Evolutionary conservation across 2,329 filamentous ascomycete genomes (phyloP).

Genomic region (Stemphylium beticola): DNA sequence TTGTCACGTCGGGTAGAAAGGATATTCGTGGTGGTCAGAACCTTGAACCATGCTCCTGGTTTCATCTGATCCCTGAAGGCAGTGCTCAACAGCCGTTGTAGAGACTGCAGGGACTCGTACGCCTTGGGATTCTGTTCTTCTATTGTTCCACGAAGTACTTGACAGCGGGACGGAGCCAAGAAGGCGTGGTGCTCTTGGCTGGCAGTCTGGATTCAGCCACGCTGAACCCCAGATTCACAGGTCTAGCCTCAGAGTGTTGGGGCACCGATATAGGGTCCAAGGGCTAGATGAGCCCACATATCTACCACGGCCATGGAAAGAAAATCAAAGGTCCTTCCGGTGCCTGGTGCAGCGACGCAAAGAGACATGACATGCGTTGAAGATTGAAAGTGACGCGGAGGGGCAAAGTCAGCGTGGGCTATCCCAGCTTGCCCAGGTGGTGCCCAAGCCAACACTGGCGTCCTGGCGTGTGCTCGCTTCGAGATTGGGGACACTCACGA

Average conservation of each 20-base stretch:
- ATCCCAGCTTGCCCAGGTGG: constrained; percentile 1
- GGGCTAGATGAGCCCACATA: constrained; percentile 2
- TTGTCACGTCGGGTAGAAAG: constrained; percentile 3
- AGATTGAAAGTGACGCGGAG: background rate
- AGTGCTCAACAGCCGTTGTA: background rate
- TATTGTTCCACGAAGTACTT: constrained; percentile 13
- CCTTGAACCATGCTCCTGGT: constrained; percentile 3
- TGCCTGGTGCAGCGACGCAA: background rate
- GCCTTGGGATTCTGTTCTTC: background rate
- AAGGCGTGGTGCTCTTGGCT: constrained; percentile 33
- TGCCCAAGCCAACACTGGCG: constrained; percentile 15
- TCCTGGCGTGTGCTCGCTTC: constrained; percentile 15
- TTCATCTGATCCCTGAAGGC: constrained; percentile 7
- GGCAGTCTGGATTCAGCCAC: constrained; percentile 44
- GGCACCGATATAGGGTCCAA: constrained; percentile 6
- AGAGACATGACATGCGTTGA: background rate
- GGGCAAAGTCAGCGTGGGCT: constrained; percentile 1
- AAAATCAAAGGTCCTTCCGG: background rate
- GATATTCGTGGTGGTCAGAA: constrained; percentile 10
- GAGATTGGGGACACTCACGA: constrained; percentile 13
- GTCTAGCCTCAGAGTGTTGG: constrained; percentile 5
- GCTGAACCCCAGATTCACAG: constrained; percentile 30
- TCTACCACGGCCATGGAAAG: background rate
- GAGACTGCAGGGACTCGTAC: background rate
- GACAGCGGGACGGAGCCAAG: constrained; percentile 35